Conservation (phyloP, 202 grass and related monocot species). For the Carex sylvatica region DNA sequence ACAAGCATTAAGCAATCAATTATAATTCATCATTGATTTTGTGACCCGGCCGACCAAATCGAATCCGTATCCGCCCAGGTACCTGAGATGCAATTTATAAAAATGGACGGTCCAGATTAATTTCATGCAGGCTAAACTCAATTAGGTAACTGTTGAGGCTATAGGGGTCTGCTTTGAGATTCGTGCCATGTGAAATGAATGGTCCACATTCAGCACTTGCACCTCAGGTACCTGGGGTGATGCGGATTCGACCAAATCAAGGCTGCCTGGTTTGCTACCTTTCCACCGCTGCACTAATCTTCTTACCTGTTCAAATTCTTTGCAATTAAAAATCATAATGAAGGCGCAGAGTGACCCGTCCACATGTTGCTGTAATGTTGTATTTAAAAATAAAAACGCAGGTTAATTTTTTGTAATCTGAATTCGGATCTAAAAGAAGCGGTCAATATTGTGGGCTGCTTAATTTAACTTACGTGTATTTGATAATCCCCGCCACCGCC, state of each 20-base stretch:
- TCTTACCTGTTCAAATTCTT: slow-evolving; percentile 9
- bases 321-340: not conserved
- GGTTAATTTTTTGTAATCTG: not conserved
- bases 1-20: no score
- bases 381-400: not conserved
- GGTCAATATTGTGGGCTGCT: not conserved
- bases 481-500: not conserved
- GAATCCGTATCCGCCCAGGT: no score
- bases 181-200: no score
- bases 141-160: no score
- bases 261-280: not conserved
- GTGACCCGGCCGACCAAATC: not conserved
- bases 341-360: not conserved
- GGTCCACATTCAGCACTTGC: no score
- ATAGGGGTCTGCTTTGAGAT: no score
- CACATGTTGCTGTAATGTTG: not conserved
- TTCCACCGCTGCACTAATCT: not conserved
- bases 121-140: no score
- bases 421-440: not conserved
- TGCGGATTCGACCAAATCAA: not conserved
- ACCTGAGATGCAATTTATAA: no score
- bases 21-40: not conserved
- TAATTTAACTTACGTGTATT: not conserved
- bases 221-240: no score
- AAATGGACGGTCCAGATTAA: no score